A percentile compares a stretch with the other conserved stretches of the same genome.
Evolutionary conservation across 768 basidiomycete species (phyloP).

Genomic region (Suillus bovinus): DNA sequence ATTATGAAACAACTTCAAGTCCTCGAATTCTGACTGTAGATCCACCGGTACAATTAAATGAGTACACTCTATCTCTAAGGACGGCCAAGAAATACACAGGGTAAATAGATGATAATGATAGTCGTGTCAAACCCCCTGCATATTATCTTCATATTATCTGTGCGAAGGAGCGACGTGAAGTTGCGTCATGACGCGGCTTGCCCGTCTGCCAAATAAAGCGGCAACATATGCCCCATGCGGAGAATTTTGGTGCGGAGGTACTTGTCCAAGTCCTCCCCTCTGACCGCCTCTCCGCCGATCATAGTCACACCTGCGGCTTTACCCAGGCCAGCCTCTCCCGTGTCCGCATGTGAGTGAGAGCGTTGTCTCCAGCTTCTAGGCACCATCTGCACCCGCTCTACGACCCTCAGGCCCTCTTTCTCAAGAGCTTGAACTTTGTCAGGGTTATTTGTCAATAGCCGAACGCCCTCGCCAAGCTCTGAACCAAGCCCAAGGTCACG

Average conservation of each 20-base stretch:
- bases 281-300: constrained; percentile 74
- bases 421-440: constrained; percentile 91
- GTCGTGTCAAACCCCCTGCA: neutral
- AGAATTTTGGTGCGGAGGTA: constrained; percentile 96
- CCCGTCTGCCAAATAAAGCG: constrained; percentile 33
- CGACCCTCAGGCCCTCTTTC: constrained; percentile 75
- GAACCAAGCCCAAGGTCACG: constrained; percentile 79
- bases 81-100: neutral
- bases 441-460: constrained; percentile 95
- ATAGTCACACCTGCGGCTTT: constrained; percentile 68
- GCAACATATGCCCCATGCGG: constrained; percentile 94
- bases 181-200: neutral
- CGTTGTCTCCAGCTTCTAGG: constrained; percentile 76
- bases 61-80: constrained; percentile 4
- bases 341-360: constrained; percentile 16
- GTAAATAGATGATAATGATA: constrained; percentile 6
- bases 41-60: neutral
- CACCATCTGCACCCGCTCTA: constrained; percentile 91
- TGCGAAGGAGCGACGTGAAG: neutral
- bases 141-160: neutral
- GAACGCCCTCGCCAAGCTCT: constrained; percentile 56
- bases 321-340: constrained; percentile 21
- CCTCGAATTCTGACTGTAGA: neutral
- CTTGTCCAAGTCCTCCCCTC: constrained; percentile 88
- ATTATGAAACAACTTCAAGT: neutral